Conservation (phyloP, 2,329 filamentous ascomycete species). For the Fusarium sp. region DNA sequence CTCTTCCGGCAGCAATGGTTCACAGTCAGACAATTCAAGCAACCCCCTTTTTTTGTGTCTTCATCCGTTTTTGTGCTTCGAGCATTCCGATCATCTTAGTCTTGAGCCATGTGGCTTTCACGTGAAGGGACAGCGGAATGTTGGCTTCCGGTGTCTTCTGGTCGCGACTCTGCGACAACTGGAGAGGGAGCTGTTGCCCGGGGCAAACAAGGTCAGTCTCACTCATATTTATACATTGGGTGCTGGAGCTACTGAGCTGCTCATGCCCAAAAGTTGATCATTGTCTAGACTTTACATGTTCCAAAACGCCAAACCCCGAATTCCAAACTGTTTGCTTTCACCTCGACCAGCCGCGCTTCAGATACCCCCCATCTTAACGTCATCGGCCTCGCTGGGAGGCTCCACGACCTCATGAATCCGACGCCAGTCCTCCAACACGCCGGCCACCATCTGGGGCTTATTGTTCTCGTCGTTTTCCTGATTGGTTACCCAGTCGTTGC, state of each 20-base stretch:
- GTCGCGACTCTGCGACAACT: not conserved
- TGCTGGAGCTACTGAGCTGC: not conserved
- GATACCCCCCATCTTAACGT: constrained; percentile 15
- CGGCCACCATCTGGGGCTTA: constrained; percentile 37
- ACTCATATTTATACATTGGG: not conserved
- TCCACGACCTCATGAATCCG: constrained; percentile 6
- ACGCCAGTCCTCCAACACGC: constrained; percentile 35
- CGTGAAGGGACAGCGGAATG: constrained; percentile 31
- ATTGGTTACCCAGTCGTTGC: constrained; percentile 52
- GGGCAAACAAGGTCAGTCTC: too few species aligned
- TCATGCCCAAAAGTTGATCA: constrained; percentile 23
- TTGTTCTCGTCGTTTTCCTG: constrained; percentile 39
- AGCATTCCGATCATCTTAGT: constrained; percentile 29
- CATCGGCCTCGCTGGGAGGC: constrained; percentile 8
- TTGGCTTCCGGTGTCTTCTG: constrained; percentile 3
- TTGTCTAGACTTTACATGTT: constrained; percentile 19
- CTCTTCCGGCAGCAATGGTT: constrained; percentile 48
- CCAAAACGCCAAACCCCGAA: constrained; percentile 30
- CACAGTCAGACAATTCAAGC: constrained; percentile 49
- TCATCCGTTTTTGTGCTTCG: constrained; percentile 15
- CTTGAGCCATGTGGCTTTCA: constrained; percentile 29
- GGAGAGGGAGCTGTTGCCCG: too few species aligned
- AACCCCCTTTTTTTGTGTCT: constrained; percentile 38
- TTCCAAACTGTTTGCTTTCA: constrained; percentile 1
- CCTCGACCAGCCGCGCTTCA: not conserved